Base-by-base conservation (phyloP, 2,329 filamentous ascomycete species). In the Exophiala lecanii-corni region DNA sequence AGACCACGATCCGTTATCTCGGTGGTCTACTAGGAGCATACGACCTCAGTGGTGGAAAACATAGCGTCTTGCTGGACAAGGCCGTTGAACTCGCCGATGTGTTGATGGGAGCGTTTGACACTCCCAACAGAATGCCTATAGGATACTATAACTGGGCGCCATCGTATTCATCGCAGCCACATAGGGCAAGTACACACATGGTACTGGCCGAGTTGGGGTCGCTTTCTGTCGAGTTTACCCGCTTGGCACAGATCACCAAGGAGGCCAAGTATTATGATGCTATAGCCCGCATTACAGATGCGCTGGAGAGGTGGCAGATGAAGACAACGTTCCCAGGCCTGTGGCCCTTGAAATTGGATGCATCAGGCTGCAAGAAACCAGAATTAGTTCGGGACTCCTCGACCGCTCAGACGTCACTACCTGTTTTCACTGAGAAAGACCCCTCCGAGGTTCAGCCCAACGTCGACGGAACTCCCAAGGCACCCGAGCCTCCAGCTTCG, bases 41-140 rank as follows among this genome's bases (percentile, higher is more conserved):
- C 61, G 91, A 97, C 66, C 74, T 96, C 43, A 89, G 85, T 39
- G 84, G 78, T 13, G 79, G 76, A 5, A 49, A 46, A 13, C 84
- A 94, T 57, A 66, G 74, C 15, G 71, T 84, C 17, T 71, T 94
- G 9, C 72, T 94, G 21, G 77, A 82, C 41, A 92, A 94, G 65
- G 86, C 88, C 1, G 73, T 83, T 25, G 83, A 91, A 64, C 75
- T 92, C 18, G 88, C 80, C 28, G 84, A 91, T 56, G 75, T 94
- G 47, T 69, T 94, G 21, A 88, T 89, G 69, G 81, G 83, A 40
- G 77, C 84, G 3, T 94, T 94, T 57, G 88, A 94, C 64, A 96
- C 91, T 0, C 89, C 89, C 1, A 96, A 97, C 62, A 81, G 88
- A 55, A 94, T 97, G 86, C 89, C 91, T 2, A 67, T 87, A 4